phyloP scores from a whole-genome alignment of 352 stramenopile species.

The Pythium aquatile region DNA sequence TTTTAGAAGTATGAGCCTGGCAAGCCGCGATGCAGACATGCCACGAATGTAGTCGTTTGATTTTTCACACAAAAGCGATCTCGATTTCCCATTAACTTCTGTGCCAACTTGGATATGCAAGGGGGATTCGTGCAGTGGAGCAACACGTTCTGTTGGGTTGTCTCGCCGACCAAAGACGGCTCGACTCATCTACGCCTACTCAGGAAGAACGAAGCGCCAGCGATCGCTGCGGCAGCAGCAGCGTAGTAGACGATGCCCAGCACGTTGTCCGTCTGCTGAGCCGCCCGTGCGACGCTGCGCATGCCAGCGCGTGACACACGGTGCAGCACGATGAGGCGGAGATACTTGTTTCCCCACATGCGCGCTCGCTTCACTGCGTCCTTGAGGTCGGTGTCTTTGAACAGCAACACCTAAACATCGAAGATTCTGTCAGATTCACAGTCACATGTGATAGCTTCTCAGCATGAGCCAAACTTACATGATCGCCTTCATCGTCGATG shows the following conservation, averaged over 20 bases:
- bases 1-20: not conserved
- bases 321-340: slow-evolving; percentile 67
- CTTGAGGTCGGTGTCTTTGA: slow-evolving; percentile 77
- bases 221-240: slow-evolving; percentile 69
- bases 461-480: slow-evolving; percentile 32
- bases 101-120: not conserved
- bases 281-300: slow-evolving; percentile 19
- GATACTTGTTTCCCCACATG: slow-evolving; percentile 84
- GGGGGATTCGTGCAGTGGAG: not conserved
- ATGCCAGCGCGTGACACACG: slow-evolving; percentile 33
- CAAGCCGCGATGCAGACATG: not conserved
- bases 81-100: not conserved
- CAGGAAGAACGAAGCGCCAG: slow-evolving; percentile 75
- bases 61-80: not conserved
- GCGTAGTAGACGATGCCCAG: slow-evolving; percentile 82
- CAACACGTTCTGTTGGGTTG: not conserved
- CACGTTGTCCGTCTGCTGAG: slow-evolving; percentile 47
- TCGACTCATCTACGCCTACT: slow-evolving; percentile 58
- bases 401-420: slow-evolving; percentile 59
- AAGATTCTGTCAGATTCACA: not conserved
- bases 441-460: not conserved
- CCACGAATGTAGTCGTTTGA: not conserved
- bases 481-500: slow-evolving; percentile 80
- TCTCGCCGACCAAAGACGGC: not conserved
- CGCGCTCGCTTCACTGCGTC: slow-evolving; percentile 73